Conservation (phyloP, 129 eudicot species). For the Chrysanthemum lavandulifolium region DNA sequence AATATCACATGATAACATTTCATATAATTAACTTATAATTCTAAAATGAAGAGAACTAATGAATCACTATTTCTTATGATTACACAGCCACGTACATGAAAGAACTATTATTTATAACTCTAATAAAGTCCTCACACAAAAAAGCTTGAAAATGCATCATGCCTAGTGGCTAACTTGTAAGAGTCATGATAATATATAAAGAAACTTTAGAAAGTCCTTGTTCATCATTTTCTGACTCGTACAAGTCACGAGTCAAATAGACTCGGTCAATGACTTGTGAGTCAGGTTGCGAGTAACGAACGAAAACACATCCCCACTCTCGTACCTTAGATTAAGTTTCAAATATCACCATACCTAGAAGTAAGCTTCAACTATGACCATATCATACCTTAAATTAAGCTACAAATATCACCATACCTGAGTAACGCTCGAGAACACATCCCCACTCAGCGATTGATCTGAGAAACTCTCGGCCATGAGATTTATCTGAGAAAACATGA, state of each 20-base stretch:
- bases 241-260: too few relatives aligned
- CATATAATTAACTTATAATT: background rate
- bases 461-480: too few relatives aligned
- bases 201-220: too few relatives aligned
- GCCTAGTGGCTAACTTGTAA: background rate
- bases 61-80: background rate
- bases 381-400: background rate
- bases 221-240: too few relatives aligned
- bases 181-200: background rate
- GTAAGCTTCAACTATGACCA: too few relatives aligned
- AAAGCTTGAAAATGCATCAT: background rate
- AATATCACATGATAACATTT: background rate
- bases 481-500: too few relatives aligned
- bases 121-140: background rate
- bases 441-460: background rate
- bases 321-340: too few relatives aligned
- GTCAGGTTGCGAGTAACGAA: too few relatives aligned
- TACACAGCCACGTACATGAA: background rate
- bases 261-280: too few relatives aligned
- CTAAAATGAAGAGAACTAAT: constrained; percentile 2
- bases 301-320: too few relatives aligned
- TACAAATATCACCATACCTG: background rate
- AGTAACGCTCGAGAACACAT: background rate
- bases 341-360: too few relatives aligned
- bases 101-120: background rate